A percentile compares a stretch with the other conserved stretches of the same genome.
These are phyloP conservation scores for Mortierella sp. DNA, from an alignment of 371 early-diverging fungal genomes.

Conservation along the genomic window DNA sequence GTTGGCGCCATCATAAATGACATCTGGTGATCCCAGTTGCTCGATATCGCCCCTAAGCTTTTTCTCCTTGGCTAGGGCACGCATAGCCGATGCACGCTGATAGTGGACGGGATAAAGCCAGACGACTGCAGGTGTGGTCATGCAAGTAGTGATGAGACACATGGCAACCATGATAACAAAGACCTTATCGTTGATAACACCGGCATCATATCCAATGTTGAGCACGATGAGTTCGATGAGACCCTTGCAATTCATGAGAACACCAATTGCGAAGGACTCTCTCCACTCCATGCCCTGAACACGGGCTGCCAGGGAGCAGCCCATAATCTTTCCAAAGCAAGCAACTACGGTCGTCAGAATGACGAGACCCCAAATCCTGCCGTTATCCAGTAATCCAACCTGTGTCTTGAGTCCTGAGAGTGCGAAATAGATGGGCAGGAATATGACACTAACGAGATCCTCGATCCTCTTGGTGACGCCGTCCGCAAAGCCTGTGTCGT, in stretches of 20 bases:
- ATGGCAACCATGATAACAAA: slow-evolving; percentile 92
- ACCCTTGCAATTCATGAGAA: slow-evolving; percentile 96
- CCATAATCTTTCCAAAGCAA: slow-evolving; percentile 88
- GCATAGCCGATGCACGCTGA: slow-evolving; percentile 55
- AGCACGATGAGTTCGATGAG: slow-evolving; percentile 94
- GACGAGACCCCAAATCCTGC: slow-evolving; percentile 81
- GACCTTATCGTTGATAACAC: slow-evolving; percentile 79
- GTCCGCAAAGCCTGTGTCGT: slow-evolving; percentile 88
- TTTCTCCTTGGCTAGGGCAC: slow-evolving; percentile 26
- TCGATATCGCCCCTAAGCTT: slow-evolving; percentile 21
- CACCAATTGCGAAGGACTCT: slow-evolving; percentile 88
- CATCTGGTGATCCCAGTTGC: not conserved
- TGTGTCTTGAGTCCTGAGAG: slow-evolving; percentile 92
- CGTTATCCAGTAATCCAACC: slow-evolving; percentile 78
- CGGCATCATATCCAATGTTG: slow-evolving; percentile 89
- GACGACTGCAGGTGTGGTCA: slow-evolving; percentile 77
- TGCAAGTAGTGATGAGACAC: slow-evolving; percentile 80
- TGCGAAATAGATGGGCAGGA: slow-evolving; percentile 93
- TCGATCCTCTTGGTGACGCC: slow-evolving; percentile 93
- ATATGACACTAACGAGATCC: slow-evolving; percentile 87
- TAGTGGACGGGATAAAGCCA: slow-evolving; percentile 72
- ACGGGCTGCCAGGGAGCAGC: slow-evolving; percentile 81
- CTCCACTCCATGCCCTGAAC: slow-evolving; percentile 77
- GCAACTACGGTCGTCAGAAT: slow-evolving; percentile 81
- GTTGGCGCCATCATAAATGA: slow-evolving; percentile 16